Conservation (phyloP, 2,329 filamentous ascomycete genomes). For the Sordariomycetes sp. region DNA sequence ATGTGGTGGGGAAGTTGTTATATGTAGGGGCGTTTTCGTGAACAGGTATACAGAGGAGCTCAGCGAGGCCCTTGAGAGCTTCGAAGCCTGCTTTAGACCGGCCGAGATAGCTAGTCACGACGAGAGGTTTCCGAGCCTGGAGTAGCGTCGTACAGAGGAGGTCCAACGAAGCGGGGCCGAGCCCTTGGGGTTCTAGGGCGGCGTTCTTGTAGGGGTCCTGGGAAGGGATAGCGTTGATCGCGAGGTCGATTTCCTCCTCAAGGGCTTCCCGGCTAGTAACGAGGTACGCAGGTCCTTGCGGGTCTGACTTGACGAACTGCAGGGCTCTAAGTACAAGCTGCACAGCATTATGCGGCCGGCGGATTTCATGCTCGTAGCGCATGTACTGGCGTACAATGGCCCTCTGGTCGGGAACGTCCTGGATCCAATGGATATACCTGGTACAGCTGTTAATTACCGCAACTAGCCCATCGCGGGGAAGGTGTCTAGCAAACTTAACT, state of each 20-base stretch:
- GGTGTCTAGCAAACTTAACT: conserved; percentile 12
- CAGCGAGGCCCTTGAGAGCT: conserved; percentile 8
- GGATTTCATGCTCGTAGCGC: conserved; percentile 17
- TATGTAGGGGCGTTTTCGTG: conserved; percentile 35
- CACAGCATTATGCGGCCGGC: conserved; percentile 15
- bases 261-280: conserved; percentile 15
- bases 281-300: conserved; percentile 14
- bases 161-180: conserved; percentile 4
- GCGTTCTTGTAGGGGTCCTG: conserved; percentile 6
- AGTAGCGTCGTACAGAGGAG: conserved; percentile 4
- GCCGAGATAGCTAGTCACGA: conserved; percentile 10
- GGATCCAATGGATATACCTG: conserved; percentile 29
- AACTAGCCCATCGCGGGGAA: background rate
- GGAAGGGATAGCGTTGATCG: conserved; percentile 1
- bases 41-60: conserved; percentile 23
- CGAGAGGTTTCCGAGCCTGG: conserved; percentile 6
- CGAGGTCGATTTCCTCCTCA: conserved; percentile 10
- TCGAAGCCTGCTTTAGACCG: conserved; percentile 6
- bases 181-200: conserved; percentile 5
- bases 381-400: conserved; percentile 21
- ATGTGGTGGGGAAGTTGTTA: conserved; percentile 22
- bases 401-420: conserved; percentile 29
- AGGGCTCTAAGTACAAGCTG: conserved; percentile 15
- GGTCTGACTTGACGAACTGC: conserved; percentile 15
- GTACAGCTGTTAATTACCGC: background rate